Evolutionary conservation across 1,139 yeast species (phyloP).

Genomic region (Trichomonascaceae sp.): DNA sequence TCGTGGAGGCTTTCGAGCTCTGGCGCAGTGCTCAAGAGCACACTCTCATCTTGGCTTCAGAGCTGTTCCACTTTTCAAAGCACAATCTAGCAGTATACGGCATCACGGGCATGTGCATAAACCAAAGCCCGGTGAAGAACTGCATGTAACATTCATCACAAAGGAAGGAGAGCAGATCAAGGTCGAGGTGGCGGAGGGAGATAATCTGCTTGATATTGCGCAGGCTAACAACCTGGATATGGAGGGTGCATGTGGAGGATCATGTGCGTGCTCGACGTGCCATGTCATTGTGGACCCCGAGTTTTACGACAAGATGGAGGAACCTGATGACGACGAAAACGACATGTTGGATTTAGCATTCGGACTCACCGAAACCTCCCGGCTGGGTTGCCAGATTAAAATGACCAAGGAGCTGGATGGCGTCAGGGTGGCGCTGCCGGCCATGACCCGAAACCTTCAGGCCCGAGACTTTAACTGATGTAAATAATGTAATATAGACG

Average conservation of each 20-base stretch:
- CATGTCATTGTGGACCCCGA: conserved; percentile 95
- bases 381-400: conserved; percentile 86
- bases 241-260: conserved; percentile 99
- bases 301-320: conserved; percentile 78
- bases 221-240: conserved; percentile 87
- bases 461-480: conserved; percentile 43
- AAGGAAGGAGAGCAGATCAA: conserved; percentile 79
- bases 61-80: not conserved
- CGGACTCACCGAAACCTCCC: conserved; percentile 83
- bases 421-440: conserved; percentile 87
- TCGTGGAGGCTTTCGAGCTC: no score
- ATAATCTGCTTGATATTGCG: conserved; percentile 81
- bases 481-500: no score
- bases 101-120: conserved; percentile 76
- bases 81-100: not conserved
- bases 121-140: conserved; percentile 90
- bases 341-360: conserved; percentile 97
- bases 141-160: conserved; percentile 78
- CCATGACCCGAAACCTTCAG: conserved; percentile 91
- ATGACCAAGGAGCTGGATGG: conserved; percentile 91
- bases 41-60: conserved; percentile 3
- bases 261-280: conserved; percentile 97
- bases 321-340: conserved; percentile 94
- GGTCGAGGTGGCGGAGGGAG: conserved; percentile 86
- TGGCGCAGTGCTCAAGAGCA: no score